Evolutionary conservation across 225 moss, liverwort and hornwort genomes (phyloP), one percentile per base, ranked within the genome.

Genomic region (Marchantia polymorpha): DNA sequence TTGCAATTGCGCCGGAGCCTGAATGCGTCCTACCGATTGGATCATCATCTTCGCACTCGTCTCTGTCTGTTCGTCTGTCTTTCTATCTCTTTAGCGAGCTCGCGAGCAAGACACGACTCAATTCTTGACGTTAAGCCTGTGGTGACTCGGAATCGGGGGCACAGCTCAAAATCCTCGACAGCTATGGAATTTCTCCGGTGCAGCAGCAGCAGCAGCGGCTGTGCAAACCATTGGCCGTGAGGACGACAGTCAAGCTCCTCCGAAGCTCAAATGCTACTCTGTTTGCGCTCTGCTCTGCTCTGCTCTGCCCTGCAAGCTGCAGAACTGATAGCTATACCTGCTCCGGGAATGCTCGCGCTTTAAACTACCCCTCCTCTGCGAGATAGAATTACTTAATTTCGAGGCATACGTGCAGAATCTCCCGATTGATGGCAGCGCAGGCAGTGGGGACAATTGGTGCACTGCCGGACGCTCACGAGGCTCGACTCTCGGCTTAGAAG

Each of bases 391-490:
- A 13, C 7, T 7, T 22, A 15, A 22, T 22, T 22, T 7, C 7
- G 60, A 22, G 19, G 16, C n/a, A 7, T 22, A 22, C n/a, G 20
- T 22, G n/a, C 60, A 60, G 20, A 60, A 60, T 22, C 16, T 22
- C 60, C 60, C 60, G n/a, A 22, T 22, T 60, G 60, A 17, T 60
- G 19, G 60, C 60, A 60, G 14, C n/a, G 60, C 60, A 60, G 25
- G 26, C 13, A 23, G 0, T 64, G 0, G 64, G 23, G 23, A 64
- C 0, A 64, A 22, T 64, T 23, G 20, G 17, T 7, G 26, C 64
- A 9, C 64, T 19, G 5, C 26, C n/a, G 64, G 10, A 23, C 94
- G 0, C 87, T 94, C 75, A 77, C 77, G 11, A 65, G 22, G 73
- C 51, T 7, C 25, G 73, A 73, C 27, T 73, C 27, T 74, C 74